Evolutionary conservation across 148 eudicot species (phyloP).

Genomic region (Silene uniflora): DNA sequence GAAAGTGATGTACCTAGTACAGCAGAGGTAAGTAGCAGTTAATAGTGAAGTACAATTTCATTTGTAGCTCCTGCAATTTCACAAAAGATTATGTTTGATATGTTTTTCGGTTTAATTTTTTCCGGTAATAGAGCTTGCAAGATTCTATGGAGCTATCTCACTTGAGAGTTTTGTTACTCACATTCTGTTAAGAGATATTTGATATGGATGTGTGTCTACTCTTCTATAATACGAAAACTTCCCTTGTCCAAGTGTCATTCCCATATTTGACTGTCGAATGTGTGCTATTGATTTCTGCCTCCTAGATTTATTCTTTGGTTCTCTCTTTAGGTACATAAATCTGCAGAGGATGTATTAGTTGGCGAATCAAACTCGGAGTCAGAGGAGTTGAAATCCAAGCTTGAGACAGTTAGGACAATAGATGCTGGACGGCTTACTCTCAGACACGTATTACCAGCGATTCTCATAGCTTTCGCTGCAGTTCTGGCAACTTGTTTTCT

Average conservation of each 20-base stretch:
- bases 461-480: constrained; percentile 37
- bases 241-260: too few relatives aligned
- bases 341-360: constrained; percentile 13
- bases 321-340: constrained; percentile 33
- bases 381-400: constrained; percentile 27
- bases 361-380: constrained; percentile 24
- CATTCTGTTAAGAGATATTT: neutral
- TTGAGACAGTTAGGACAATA: constrained; percentile 52
- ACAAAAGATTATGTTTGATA: neutral
- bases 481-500: constrained; percentile 35
- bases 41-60: neutral
- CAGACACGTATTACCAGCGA: constrained; percentile 36
- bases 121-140: neutral
- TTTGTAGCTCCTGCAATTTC: neutral
- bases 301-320: neutral
- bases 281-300: neutral
- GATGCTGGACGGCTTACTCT: constrained; percentile 58
- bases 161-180: neutral
- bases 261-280: too few relatives aligned
- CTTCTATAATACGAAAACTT: too few relatives aligned
- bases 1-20: constrained; percentile 26
- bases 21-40: constrained; percentile 29
- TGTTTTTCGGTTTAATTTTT: neutral
- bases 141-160: neutral
- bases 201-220: neutral